Evolutionary conservation across 768 basidiomycete genomes (phyloP).

Genomic region (Pleurotus giganteus): DNA sequence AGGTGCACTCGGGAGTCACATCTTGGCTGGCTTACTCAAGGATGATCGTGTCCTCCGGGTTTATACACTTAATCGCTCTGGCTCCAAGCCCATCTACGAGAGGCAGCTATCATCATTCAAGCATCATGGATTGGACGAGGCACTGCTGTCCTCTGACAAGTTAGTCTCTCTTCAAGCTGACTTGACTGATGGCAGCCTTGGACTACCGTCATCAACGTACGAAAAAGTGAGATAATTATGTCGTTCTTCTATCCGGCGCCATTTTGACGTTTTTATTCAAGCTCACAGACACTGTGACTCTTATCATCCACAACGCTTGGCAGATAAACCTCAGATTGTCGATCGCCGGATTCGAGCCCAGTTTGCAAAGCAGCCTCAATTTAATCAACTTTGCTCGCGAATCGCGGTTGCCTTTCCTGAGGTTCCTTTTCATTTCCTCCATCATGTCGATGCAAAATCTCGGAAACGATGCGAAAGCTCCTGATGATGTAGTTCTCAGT

Average conservation of each 20-base stretch:
- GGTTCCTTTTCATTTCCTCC: constrained; percentile 37
- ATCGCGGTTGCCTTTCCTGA: constrained; percentile 13
- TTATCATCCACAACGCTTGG: constrained; percentile 44
- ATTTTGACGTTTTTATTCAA: constrained; percentile 11
- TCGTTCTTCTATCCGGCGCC: not conserved
- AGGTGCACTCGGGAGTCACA: no score
- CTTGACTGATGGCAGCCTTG: constrained; percentile 18
- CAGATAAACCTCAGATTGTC: constrained; percentile 44
- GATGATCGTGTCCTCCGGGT: constrained; percentile 26
- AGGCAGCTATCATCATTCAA: constrained; percentile 9
- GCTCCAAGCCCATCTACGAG: not conserved
- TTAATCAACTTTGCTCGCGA: constrained; percentile 35
- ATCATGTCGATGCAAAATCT: constrained; percentile 22
- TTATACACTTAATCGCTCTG: constrained; percentile 26
- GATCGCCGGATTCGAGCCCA: constrained; percentile 42
- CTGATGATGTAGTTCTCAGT: constrained; percentile 24
- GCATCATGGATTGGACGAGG: constrained; percentile 23
- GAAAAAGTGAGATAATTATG: not conserved
- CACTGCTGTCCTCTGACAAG: constrained; percentile 20
- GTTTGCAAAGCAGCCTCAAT: constrained; percentile 39
- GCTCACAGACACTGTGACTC: constrained; percentile 22
- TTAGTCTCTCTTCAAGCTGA: constrained; percentile 28
- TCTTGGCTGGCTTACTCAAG: no score
- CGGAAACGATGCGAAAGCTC: constrained; percentile 22
- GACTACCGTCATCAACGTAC: constrained; percentile 19